Conservation (phyloP, 257 asterid species). For the Scutellaria baicalensis region DNA sequence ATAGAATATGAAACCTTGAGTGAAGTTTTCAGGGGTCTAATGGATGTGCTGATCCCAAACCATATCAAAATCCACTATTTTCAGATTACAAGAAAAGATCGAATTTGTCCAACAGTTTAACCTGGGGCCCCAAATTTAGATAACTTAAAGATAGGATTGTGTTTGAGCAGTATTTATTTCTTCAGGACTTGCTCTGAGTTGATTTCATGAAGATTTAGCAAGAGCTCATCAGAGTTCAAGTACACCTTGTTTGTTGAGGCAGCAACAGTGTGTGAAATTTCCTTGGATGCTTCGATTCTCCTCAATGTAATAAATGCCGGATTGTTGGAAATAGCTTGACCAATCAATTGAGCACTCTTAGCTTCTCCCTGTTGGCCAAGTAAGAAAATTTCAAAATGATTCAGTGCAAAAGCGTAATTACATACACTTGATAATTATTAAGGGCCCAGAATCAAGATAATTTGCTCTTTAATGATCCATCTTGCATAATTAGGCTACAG, state of each 20-base stretch:
- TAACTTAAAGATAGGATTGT: background rate
- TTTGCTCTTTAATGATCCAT: background rate
- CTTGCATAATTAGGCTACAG: background rate
- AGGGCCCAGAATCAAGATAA: background rate
- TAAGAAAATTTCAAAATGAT: background rate
- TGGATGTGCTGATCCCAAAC: background rate
- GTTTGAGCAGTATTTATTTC: constrained; percentile 18
- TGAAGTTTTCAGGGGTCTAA: background rate
- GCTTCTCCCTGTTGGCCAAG: constrained; percentile 77
- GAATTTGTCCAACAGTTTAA: background rate
- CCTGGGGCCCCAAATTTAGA: background rate
- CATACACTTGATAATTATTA: background rate
- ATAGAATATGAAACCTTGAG: background rate
- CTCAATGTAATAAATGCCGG: constrained; percentile 86
- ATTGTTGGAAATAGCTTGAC: constrained; percentile 81
- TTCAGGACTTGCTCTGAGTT: constrained; percentile 4
- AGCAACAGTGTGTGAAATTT: constrained; percentile 60
- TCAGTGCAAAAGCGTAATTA: background rate
- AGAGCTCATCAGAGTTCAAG: constrained; percentile 69
- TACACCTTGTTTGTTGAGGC: constrained; percentile 69
- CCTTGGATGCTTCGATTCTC: constrained; percentile 89
- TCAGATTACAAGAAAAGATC: background rate
- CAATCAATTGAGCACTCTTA: constrained; percentile 90
- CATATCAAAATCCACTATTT: background rate
- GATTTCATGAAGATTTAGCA: constrained; percentile 76